These are phyloP conservation scores for Mycena floridula DNA, from an alignment of 768 basidiomycete genomes.

Conservation along the genomic window DNA sequence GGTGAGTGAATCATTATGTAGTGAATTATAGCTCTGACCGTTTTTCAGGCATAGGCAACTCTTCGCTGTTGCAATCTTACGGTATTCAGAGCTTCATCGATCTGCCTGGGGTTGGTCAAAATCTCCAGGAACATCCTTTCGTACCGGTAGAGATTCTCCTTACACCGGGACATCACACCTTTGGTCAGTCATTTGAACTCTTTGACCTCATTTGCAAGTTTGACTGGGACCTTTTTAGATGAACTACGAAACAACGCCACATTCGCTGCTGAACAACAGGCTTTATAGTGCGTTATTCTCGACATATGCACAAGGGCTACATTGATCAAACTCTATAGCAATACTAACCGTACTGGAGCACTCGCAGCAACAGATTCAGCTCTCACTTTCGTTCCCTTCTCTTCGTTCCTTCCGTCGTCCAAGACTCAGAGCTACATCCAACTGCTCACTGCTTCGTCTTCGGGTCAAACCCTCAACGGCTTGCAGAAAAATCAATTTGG, in stretches of 20 bases:
- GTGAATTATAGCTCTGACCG: background rate
- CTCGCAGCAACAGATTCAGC: background rate
- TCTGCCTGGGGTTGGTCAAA: constrained; percentile 40
- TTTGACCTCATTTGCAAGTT: background rate
- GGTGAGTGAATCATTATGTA: constrained; percentile 23
- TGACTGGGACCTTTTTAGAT: background rate
- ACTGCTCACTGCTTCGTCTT: background rate
- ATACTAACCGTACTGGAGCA: background rate
- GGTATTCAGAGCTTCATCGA: constrained; percentile 24
- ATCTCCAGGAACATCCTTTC: constrained; percentile 39
- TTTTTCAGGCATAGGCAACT: constrained; percentile 26
- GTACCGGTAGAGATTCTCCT: background rate
- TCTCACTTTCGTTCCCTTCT: background rate
- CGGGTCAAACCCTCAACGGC: background rate
- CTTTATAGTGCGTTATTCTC: background rate
- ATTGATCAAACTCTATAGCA: background rate
- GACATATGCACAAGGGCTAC: background rate
- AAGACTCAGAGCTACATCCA: background rate
- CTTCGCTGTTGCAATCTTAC: constrained; percentile 24
- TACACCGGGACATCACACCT: background rate
- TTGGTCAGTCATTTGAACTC: background rate
- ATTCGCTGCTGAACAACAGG: constrained; percentile 1
- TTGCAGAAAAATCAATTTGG: background rate
- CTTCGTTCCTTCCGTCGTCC: background rate
- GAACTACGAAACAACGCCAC: constrained; percentile 1